Base-by-base conservation (phyloP, 495 filamentous ascomycete species). In the Penicillium pancosmium region DNA sequence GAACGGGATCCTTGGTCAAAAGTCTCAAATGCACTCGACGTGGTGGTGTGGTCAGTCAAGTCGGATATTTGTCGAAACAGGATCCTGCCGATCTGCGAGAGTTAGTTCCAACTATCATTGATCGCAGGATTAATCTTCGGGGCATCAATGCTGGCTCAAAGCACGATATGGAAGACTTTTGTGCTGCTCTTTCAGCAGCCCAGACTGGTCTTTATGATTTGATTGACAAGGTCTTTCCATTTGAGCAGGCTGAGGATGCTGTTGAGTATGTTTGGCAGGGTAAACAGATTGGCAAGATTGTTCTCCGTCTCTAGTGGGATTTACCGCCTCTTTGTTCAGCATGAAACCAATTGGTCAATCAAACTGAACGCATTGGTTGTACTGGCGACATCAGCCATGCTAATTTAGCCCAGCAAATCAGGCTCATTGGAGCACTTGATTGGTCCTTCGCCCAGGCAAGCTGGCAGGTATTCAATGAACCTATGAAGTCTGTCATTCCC, bases 111-210 rank as follows among this genome's bases (percentile, higher is more conserved):
- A 56, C 64, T 8, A 46, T 77, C 5, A 75, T 78, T 55, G 70
- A 76, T 54, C 65, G 70, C 34, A 68, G 67, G 38, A 47, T 75
- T 5, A 65, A 52, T 10, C 41, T 73, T 19, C 73, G 74, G 48
- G 73, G 76, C 5, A 75, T 78, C 59, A 73, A 78, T 52, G 70
- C 60, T 4, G 76, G 76, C 1, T 76, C 74, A 2, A 71, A 62
- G 31, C 36, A 58, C 18, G 76, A 78, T 47, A 57, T 69, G 57
- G 74, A 78, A 16, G 70, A 76, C 41, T 49, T 78, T 10, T 66
- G 61, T 50, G 63, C 65, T 4, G 66, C 69, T 11, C 11, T 77
- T 9, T 50, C 48, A 18, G 63, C 70, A 7, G 62, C 63, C 2
- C 52, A 66, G 36, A 64, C 67, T 48, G 52, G 38, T 13, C 58